Evolutionary conservation across 179 eudicot genomes (phyloP), one percentile per base, ranked within the genome.

Genomic region (Gypsophila paniculata): DNA sequence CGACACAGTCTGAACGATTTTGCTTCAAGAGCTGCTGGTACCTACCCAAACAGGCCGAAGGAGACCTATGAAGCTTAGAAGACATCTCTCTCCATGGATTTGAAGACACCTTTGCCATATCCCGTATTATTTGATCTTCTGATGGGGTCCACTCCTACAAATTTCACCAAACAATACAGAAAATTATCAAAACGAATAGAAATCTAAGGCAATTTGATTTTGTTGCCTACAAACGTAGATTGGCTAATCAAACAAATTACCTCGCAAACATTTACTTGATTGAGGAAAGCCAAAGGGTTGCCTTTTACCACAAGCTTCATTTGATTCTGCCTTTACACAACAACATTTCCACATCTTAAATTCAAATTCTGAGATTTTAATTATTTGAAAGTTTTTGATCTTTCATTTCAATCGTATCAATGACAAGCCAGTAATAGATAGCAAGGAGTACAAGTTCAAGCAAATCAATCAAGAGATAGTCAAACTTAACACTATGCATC

Each of bases 401-500:
- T 44, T 11, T 44, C 49, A 44, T 44, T 44, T 44, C 49, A 44
- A 44, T 44, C 11, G 49, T 44, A 44, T 44, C 49, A 5, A 44
- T 44, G 11, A 9, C 3, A 52, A 52, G 57, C 57, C 19, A 17
- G 0, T 52, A 52, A 52, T 52, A 13, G 57, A 17, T 52, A 52
- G 57, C 57, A 52, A 52, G 0, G 19, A 52, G 57, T 52, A 52
- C 57, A 52, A 52, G 57, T 54, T 54, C 22, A 54, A 54, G 21
- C 21, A 54, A 54, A 18, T 54, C 59, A 54, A 54, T 54, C 21
- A 54, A 54, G 21, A 54, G 59, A 54, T 54, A 17, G 59, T 54
- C 59, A 54, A 54, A 54, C 7, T 54, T 54, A 54, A 54, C 59
- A 54, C 59, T 54, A 54, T 54, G 17, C 59, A 54, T 54, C 22